Conservation (phyloP, 768 basidiomycete species). For the button mushroom (Agaricus bisporus) region DNA sequence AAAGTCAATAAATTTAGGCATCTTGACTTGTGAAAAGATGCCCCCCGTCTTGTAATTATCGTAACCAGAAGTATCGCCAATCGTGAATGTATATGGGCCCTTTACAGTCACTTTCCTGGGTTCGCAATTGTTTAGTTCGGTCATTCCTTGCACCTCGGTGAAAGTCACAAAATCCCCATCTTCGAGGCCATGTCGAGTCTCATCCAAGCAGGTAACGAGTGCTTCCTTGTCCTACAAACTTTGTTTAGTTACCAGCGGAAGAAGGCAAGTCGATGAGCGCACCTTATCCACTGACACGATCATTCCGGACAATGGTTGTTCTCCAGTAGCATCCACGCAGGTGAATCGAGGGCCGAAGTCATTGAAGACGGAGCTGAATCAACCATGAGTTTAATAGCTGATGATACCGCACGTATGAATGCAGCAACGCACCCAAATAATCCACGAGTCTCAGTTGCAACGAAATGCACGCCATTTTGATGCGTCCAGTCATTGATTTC, state of each 20-base stretch:
- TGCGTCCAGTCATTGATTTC: constrained; percentile 97
- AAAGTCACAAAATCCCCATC: constrained; percentile 98
- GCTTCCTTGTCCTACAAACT: constrained; percentile 67
- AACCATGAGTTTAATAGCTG: not conserved
- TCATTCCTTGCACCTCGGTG: constrained; percentile 93
- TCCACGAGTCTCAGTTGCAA: constrained; percentile 86
- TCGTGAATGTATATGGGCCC: constrained; percentile 95
- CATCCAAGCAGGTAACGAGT: constrained; percentile 94
- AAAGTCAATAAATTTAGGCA: constrained; percentile 94
- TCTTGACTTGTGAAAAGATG: constrained; percentile 97
- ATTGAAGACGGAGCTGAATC: constrained; percentile 79
- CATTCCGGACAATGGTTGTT: constrained; percentile 91
- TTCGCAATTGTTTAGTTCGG: constrained; percentile 83
- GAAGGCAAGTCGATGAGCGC: not conserved
- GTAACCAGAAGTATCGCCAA: constrained; percentile 83
- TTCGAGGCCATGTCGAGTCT: constrained; percentile 96
- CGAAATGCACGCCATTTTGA: constrained; percentile 82
- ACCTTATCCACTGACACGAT: constrained; percentile 92
- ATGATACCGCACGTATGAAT: not conserved
- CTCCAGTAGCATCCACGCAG: constrained; percentile 97
- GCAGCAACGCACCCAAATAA: constrained; percentile 73
- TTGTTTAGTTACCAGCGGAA: not conserved
- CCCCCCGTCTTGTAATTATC: constrained; percentile 82
- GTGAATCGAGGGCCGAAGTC: constrained; percentile 95
- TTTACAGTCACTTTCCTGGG: constrained; percentile 91